Evolutionary conservation across 805 yeast species (phyloP), one percentile per base, ranked within the genome.

Genomic region (Starmerella stellata): DNA sequence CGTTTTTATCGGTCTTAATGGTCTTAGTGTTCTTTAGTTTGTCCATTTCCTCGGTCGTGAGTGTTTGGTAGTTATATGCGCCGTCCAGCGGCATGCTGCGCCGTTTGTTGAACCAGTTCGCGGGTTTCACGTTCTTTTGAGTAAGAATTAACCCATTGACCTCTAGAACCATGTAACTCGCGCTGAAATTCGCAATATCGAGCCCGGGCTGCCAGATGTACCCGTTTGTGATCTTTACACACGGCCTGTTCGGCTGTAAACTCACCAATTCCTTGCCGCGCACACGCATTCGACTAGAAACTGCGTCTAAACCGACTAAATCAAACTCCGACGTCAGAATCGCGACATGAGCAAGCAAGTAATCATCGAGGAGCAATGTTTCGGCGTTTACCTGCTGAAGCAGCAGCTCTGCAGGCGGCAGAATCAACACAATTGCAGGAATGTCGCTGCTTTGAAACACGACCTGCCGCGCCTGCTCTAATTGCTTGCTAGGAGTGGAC

Each of bases 261-360:
- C 42, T 41, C 8, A 29, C 32, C 8, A 29, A 13, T 15, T 29
- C 19, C 9, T 9, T 13, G 32, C 14, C 32, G 19, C 19, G 32
- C 14, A 29, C 32, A 29, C 32, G 32, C 32, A 29, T 8, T 13
- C 19, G 19, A 5, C 11, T 7, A 23, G 39, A 37, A 15, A 41
- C 4, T 11, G 39, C 18, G n/a, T 20, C 11, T 4, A 43, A 29
- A 11, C 36, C n/a, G 17, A 27, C 34, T 18, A 21, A 21, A 11
- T 34, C 21, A 13, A 18, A 11, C 38, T 17, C 24, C 21, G 31
- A 15, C 15, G 5, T 2, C n/a, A 33, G 34, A 8, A 29, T 31
- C 2, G 39, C 20, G 7, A 48, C 43, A 29, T 50, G 54, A 16
- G 54, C 41, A 4, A 50, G 44, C 30, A 50, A 25, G 31, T 38